Conservation (phyloP, 768 basidiomycete species). For the Lanmaoa pseudosensibilis region DNA sequence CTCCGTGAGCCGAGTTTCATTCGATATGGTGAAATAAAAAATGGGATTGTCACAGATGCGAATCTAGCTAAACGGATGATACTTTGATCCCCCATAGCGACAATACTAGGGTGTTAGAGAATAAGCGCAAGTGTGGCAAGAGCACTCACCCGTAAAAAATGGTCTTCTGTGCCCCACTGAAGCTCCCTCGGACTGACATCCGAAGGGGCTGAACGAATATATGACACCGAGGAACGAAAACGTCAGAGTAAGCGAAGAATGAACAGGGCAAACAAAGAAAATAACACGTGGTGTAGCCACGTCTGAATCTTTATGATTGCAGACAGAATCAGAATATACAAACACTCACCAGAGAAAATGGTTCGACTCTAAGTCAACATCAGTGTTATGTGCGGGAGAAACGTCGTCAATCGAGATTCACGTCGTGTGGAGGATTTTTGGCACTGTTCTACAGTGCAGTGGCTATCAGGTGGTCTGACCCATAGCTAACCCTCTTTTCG, state of each 20-base stretch:
- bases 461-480: neutral
- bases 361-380: neutral
- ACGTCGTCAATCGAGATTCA: neutral
- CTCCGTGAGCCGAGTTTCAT: neutral
- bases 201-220: neutral
- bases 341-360: neutral
- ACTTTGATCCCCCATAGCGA: neutral
- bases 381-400: neutral
- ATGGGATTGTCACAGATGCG: neutral
- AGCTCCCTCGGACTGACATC: neutral
- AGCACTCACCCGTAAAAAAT: neutral
- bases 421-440: neutral
- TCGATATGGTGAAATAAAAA: neutral
- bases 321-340: neutral
- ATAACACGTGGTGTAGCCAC: constrained; percentile 15
- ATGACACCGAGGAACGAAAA: neutral
- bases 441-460: neutral
- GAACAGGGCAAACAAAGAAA: neutral
- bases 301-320: constrained; percentile 5
- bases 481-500: constrained; percentile 46
- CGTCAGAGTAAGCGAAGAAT: neutral
- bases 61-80: neutral
- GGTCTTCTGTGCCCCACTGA: neutral
- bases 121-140: neutral
- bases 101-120: neutral